These are phyloP conservation scores for Favolaschia claudopus DNA, from an alignment of 768 basidiomycete genomes.

Conservation along the genomic window DNA sequence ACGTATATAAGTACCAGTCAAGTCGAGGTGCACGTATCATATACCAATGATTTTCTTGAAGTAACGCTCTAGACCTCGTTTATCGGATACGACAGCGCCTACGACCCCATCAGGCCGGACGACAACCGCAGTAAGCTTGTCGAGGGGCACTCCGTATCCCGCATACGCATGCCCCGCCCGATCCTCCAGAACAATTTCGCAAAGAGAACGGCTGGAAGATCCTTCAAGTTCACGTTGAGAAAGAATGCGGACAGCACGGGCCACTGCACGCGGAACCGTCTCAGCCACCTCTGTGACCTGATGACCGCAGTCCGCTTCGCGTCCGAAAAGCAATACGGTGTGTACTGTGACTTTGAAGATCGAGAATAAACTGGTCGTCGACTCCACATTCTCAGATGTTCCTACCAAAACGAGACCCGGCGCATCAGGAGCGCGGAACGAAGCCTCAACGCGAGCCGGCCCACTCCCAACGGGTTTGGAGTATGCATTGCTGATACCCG, in stretches of 20 bases:
- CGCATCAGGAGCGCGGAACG: conserved; percentile 46
- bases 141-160: conserved; percentile 12
- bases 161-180: conserved; percentile 22
- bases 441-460: conserved; percentile 40
- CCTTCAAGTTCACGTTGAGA: too few species aligned
- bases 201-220: too few species aligned
- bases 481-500: background rate
- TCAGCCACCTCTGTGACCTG: background rate
- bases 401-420: conserved; percentile 29
- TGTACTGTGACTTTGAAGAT: conserved; percentile 36
- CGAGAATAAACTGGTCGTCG: conserved; percentile 35
- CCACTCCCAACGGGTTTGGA: background rate
- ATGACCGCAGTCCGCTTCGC: background rate
- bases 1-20: too few species aligned
- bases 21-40: too few species aligned
- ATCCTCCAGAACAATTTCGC: conserved; percentile 20
- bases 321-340: conserved; percentile 39
- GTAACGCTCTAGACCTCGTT: conserved; percentile 2
- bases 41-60: too few species aligned
- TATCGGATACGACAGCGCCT: conserved; percentile 16
- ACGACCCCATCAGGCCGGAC: conserved; percentile 32
- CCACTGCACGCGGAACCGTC: background rate
- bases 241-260: background rate
- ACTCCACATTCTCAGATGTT: background rate
- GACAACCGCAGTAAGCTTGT: conserved; percentile 11